Conservation (phyloP, 202 grass and related monocot species). For the Schoenoplectus tabernaemontani region DNA sequence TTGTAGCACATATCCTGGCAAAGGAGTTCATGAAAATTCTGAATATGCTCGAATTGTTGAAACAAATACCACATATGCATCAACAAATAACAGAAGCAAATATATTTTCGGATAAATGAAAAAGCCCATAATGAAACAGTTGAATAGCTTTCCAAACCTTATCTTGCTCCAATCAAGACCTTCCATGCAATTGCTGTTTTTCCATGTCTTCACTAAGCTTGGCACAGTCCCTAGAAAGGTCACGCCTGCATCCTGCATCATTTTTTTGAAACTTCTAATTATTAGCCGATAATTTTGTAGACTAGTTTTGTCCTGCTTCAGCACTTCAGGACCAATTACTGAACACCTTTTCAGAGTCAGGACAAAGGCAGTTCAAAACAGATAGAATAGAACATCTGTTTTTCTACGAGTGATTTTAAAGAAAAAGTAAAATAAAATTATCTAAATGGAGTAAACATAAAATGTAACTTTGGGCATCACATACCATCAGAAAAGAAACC, state of each 20-base stretch:
- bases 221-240: slow-evolving; percentile 73
- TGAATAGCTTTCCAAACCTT: slow-evolving; percentile 30
- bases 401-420: background rate
- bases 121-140: background rate
- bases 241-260: slow-evolving; percentile 74
- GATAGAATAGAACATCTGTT: background rate
- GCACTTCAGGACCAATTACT: background rate
- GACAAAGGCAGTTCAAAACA: background rate
- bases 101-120: background rate
- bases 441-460: background rate
- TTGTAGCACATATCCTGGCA: slow-evolving; percentile 57
- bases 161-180: slow-evolving; percentile 90
- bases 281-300: background rate
- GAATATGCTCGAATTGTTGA: background rate
- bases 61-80: background rate
- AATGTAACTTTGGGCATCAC: background rate
- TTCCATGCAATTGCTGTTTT: slow-evolving; percentile 52
- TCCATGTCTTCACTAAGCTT: slow-evolving; percentile 87
- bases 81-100: background rate
- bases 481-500: background rate
- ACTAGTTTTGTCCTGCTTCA: background rate
- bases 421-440: background rate
- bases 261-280: background rate
- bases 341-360: background rate
- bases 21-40: slow-evolving; percentile 4